Evolutionary conservation across 2,329 filamentous ascomycete genomes (phyloP), one percentile per base, ranked within the genome.

Genomic region (Emmonsiellopsis sp.): DNA sequence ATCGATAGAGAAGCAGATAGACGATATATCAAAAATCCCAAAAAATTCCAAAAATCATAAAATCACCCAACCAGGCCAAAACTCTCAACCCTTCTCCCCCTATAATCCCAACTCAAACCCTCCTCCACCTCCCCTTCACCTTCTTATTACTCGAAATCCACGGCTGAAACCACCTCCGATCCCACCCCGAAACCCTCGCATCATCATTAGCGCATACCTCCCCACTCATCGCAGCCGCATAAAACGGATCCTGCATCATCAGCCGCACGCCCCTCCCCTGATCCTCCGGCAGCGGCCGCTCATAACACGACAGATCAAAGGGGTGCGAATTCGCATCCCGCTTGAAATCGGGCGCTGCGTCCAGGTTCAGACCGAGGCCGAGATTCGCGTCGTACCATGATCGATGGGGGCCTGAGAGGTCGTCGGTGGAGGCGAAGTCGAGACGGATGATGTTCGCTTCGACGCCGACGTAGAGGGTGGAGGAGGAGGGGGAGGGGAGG

Each of bases 381-480:
- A 72, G 58, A 44, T 66, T 65, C 5, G 62, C 55, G 8, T 64
- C 58, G 42, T 68, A 70, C 70, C 70, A 73, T 9, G 60, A 52
- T 15, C 60, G 56, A 26, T 56, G 49, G 2, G 63, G 57, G 5
- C 66, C 65, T 3, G 62, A 59, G 16, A 73, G 53, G 50, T 76
- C 73, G 54, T 75, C 72, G 2, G 70, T 74, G 0, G 70, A 71
- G 2, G 66, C 64, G 56, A 76, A 73, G 54, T 76, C 72, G 2
- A 76, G 63, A 7, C 70, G 69, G 26, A 73, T 56, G 5, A 76
- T 62, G 26, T 70, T 68, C 38, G 72, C 68, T 34, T 70, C 68
- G 11, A 76, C 61, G 2, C 73, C 73, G 9, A 71, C 68, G 55
- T 74, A 76, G n/a, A 76, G 59, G 3, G 73, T 74, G 26, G 71